phyloP scores from a whole-genome alignment of 495 filamentous ascomycete genomes.

The Jackrogersella multiformis region DNA sequence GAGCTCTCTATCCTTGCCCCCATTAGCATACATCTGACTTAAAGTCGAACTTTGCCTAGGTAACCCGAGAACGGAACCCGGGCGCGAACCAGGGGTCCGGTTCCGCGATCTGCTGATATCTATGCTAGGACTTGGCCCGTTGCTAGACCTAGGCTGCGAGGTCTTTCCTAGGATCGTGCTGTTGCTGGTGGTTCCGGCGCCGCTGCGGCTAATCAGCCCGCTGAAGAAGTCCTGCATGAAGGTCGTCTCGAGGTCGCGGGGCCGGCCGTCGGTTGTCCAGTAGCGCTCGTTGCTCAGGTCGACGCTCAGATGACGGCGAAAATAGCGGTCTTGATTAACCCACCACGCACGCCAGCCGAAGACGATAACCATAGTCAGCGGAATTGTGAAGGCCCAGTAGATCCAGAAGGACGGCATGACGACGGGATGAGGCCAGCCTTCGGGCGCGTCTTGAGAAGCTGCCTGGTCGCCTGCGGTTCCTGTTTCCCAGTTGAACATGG shows the following conservation, averaged over 20 bases:
- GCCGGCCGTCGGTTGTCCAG: constrained; percentile 47
- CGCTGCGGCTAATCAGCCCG: constrained; percentile 38
- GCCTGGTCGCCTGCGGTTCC: constrained; percentile 43
- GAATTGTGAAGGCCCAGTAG: constrained; percentile 48
- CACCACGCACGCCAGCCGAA: constrained; percentile 48
- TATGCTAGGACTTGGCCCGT: background rate
- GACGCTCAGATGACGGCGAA: constrained; percentile 46
- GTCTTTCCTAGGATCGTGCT: constrained; percentile 37
- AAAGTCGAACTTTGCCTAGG: constrained; percentile 15
- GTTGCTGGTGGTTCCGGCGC: constrained; percentile 35
- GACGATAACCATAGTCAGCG: constrained; percentile 46
- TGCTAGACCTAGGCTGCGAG: constrained; percentile 2
- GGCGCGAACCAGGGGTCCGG: constrained; percentile 8
- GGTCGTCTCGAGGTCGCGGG: constrained; percentile 44
- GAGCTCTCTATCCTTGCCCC: constrained; percentile 20
- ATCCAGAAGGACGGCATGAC: constrained; percentile 49
- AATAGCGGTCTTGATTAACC: constrained; percentile 49
- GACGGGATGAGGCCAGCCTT: constrained; percentile 34
- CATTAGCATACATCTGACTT: constrained; percentile 11
- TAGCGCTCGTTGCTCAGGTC: constrained; percentile 49
- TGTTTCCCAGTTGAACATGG: constrained; percentile 46
- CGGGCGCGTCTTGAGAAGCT: constrained; percentile 25
- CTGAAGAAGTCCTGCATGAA: constrained; percentile 50
- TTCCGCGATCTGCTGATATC: constrained; percentile 17
- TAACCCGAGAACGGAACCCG: constrained; percentile 7